Evolutionary conservation across 495 filamentous ascomycete genomes (phyloP), one percentile per base, ranked within the genome.

Genomic region (Friedmanniomyces simplex): DNA sequence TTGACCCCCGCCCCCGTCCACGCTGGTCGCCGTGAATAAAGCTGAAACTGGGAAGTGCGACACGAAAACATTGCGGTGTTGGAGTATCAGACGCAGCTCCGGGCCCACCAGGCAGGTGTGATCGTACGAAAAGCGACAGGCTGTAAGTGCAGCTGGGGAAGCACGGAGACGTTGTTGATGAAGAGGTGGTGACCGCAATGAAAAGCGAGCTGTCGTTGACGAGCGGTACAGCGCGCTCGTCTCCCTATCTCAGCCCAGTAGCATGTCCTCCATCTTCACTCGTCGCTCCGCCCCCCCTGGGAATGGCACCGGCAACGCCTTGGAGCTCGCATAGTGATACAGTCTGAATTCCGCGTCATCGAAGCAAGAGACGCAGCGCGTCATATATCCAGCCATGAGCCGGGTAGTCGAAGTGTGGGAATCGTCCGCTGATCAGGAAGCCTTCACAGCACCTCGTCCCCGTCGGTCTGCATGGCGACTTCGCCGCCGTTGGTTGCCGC

Each of bases 401-500:
- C 56, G 28, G 56, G 43, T 10, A 51, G 24, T 25, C 50, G 39
- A n/a, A 39, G 43, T n/a, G 14, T 7, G 20, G 37, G 4, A 4
- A 14, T 34, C 49, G 3, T 25, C 26, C 1, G 63, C 55, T 20
- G 5, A 48, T 13, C 12, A 13, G 21, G 49, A 22, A 3, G 10
- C 32, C 16, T 52, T 62, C 45, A 63, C 51, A 59, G 25, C 49
- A 63, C 60, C 50, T 59, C 60, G 28, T 63, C 59, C 4, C 54
- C 60, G 25, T 63, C 54, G 26, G 39, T 51, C 45, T 52, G 26
- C 66, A 69, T 68, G 48, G 48, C 60, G 22, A 60, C 62, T 36
- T 68, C 68, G 32, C 55, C 67, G 8, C 53, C 62, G 52, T 54
- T 60, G 4, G 56, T 47, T 1, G 58, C 60, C 16, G 50, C 59